phyloP scores from a whole-genome alignment of 1,139 yeast species.

The Yamadazyma taylorii region DNA sequence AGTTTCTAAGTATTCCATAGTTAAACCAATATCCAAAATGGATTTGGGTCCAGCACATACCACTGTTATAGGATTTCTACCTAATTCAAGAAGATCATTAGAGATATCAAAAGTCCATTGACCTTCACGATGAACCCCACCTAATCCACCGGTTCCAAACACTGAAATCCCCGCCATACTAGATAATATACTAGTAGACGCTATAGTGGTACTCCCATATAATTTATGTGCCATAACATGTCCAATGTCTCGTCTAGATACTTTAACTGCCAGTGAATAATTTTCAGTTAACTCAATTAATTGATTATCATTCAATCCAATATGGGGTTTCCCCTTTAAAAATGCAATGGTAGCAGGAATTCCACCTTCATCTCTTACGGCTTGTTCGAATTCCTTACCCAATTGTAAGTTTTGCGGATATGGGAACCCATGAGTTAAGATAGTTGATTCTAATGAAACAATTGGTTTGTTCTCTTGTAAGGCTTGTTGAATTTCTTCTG shows the following conservation, averaged over 20 bases:
- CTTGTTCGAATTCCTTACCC: conserved; percentile 68
- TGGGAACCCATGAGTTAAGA: conserved; percentile 88
- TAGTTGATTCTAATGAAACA: conserved; percentile 83
- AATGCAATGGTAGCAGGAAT: conserved; percentile 88
- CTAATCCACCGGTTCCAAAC: conserved; percentile 92
- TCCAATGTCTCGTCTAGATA: conserved; percentile 82
- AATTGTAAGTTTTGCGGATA: conserved; percentile 72
- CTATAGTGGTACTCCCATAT: conserved; percentile 88
- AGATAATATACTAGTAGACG: conserved; percentile 85
- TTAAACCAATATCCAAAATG: conserved; percentile 74
- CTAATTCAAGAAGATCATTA: conserved; percentile 84
- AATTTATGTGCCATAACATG: conserved; percentile 61
- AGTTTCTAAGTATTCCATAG: conserved; percentile 86
- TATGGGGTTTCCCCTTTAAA: conserved; percentile 65
- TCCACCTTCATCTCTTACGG: conserved; percentile 63
- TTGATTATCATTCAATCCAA: conserved; percentile 57
- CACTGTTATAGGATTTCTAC: conserved; percentile 80
- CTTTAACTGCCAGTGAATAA: conserved; percentile 47
- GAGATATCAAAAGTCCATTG: conserved; percentile 76
- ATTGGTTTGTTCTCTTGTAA: conserved; percentile 56
- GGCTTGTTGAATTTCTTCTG: conserved; percentile 66
- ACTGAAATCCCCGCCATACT: conserved; percentile 74
- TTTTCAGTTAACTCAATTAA: conserved; percentile 51
- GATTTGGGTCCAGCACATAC: conserved; percentile 93
- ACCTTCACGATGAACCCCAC: conserved; percentile 88